phyloP scores from a whole-genome alignment of 257 asterid species.

The Leonotis leonurus region DNA sequence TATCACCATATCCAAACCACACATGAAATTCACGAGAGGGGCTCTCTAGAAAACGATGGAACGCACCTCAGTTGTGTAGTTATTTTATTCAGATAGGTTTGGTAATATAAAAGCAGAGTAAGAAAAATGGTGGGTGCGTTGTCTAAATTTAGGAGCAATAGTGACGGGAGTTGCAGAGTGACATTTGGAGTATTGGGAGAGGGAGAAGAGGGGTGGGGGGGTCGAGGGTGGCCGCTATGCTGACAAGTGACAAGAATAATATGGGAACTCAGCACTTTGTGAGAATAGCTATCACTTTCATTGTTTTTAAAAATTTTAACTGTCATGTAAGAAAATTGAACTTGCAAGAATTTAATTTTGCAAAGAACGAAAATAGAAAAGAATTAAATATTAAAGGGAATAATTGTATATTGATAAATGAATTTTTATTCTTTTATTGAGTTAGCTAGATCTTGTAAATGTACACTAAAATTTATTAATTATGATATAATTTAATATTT shows the following conservation, averaged over 20 bases:
- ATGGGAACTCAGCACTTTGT: slow-evolving; percentile 8
- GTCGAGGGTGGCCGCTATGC: neutral
- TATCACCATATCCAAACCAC: slow-evolving; percentile 35
- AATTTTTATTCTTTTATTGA: too few relatives aligned
- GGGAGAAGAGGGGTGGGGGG: neutral
- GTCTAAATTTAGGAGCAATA: slow-evolving; percentile 11
- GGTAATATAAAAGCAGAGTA: neutral
- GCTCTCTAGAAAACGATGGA: slow-evolving; percentile 31
- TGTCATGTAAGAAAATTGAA: neutral
- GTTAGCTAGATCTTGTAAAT: too few relatives aligned
- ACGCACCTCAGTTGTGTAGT: slow-evolving; percentile 14
- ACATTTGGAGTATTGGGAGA: slow-evolving; percentile 18
- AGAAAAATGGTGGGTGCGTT: slow-evolving; percentile 7
- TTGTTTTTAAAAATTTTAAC: too few relatives aligned
- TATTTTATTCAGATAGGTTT: slow-evolving; percentile 3
- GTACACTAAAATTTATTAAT: too few relatives aligned
- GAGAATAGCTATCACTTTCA: neutral
- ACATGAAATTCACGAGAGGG: slow-evolving; percentile 60
- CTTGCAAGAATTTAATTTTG: too few relatives aligned
- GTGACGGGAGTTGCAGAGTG: slow-evolving; percentile 9
- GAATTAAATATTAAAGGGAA: too few relatives aligned
- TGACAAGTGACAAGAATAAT: slow-evolving; percentile 22
- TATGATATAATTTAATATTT: too few relatives aligned
- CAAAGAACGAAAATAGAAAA: too few relatives aligned
- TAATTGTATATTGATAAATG: too few relatives aligned